These are phyloP conservation scores for Venturia effusa DNA, from an alignment of 2,329 filamentous ascomycete genomes.

Conservation along the genomic window DNA sequence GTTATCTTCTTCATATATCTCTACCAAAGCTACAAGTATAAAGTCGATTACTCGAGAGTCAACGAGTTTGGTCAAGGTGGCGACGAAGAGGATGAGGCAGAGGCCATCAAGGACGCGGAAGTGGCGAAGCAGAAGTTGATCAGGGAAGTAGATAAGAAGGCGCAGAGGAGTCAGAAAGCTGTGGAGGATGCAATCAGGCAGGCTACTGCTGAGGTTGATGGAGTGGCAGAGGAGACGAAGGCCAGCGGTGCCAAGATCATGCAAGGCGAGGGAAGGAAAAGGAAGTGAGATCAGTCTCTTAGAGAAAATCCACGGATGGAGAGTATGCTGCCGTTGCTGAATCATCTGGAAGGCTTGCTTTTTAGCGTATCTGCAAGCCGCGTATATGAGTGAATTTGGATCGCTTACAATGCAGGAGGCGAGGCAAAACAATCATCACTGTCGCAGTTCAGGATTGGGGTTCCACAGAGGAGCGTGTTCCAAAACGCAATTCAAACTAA, in stretches of 20 bases:
- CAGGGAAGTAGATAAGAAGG: not conserved
- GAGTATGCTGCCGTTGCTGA: no score
- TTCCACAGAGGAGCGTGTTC: no score
- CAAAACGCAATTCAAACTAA: no score
- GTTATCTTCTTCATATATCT: constrained; percentile 97
- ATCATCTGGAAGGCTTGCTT: no score
- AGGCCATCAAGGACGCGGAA: constrained; percentile 19
- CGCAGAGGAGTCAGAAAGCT: not conserved
- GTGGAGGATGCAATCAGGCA: not conserved
- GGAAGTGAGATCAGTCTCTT: no score
- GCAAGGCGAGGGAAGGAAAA: not conserved
- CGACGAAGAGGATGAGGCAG: constrained; percentile 63
- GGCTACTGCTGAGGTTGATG: not conserved
- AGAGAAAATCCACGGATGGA: no score
- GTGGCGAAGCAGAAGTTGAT: not conserved
- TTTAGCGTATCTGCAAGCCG: no score
- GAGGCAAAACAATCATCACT: no score
- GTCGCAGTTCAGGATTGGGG: no score
- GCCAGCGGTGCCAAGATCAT: not conserved
- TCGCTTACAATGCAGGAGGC: no score
- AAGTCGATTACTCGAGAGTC: constrained; percentile 78
- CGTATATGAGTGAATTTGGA: no score
- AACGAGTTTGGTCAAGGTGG: constrained; percentile 98
- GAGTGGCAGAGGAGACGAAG: not conserved
- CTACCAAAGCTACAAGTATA: constrained; percentile 90